phyloP scores from a whole-genome alignment of 139 green algal genomes.

The Closterium sp. region DNA sequence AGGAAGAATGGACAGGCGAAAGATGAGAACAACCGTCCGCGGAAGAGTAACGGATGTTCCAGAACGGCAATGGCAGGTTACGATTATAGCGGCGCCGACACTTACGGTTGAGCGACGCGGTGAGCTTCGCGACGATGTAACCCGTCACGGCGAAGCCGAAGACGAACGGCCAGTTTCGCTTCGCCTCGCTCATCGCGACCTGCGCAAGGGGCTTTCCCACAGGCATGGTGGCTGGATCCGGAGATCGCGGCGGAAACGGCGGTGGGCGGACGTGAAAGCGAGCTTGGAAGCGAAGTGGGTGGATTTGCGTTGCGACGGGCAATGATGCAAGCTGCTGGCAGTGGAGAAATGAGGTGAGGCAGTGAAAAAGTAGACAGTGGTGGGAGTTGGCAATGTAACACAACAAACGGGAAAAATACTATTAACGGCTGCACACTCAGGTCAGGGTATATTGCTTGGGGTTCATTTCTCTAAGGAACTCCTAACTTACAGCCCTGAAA shows the following conservation, averaged over 20 bases:
- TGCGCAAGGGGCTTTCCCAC: conserved; percentile 31
- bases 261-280: background rate
- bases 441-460: too few species aligned
- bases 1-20: background rate
- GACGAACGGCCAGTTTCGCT: conserved; percentile 37
- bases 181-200: conserved; percentile 28
- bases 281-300: background rate
- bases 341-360: too few species aligned
- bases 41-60: background rate
- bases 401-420: too few species aligned
- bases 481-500: too few species aligned
- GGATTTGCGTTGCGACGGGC: too few species aligned
- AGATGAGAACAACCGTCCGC: too few species aligned
- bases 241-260: background rate
- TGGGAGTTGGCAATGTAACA: too few species aligned
- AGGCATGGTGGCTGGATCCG: background rate
- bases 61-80: background rate
- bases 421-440: too few species aligned
- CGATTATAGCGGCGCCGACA: too few species aligned
- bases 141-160: conserved; percentile 29
- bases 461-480: too few species aligned
- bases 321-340: too few species aligned
- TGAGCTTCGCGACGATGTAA: conserved; percentile 8
- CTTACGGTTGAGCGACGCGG: conserved; percentile 7
- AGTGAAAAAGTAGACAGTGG: too few species aligned